Base-by-base conservation (phyloP, 805 yeast species). In the Hanseniaspora thailandica region DNA sequence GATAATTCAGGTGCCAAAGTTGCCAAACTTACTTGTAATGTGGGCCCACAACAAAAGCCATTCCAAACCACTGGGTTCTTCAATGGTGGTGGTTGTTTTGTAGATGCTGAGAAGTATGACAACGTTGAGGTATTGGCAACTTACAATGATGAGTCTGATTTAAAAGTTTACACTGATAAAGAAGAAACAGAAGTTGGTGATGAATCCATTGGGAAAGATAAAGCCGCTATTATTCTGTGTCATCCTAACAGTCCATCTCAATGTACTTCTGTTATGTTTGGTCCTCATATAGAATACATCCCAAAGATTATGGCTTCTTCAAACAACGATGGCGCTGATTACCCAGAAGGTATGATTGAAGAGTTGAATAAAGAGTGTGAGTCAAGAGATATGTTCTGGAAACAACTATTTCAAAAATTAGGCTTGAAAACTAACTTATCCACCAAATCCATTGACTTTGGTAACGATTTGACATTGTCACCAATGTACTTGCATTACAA, bases 51-150 rank as follows among this genome's bases (percentile, higher is more conserved):
- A 3, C 25, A 3, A 13, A 5, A 25, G 30, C 1, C 46, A 19
- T 69, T 38, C 47, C 48, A 39, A 31, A 44, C 47, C 2, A 25
- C 22, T 17, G 56, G 65, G 39, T 90, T 87, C 64, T 84, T 80
- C 65, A 89, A 93, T 60, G 99, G 99, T 5, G 99, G 98, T 30
- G 83, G 86, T 2, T 74, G 84, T 12, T 90, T 93, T 68, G 81
- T 82, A 12, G 83, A 86, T 63, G 89, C 95, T 0, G 76, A 77
- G 2, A 70, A 71, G 47, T 76, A 70, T 59, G 66, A 70, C 5
- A 74, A 77, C 45, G 87, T 84, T 2, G 83, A 85, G 57, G 76
- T 90, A 0, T 66, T 93, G 45, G 96, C 96, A 0, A 66, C 74
- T 4, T 93, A 85, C 62, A 45, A 46, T 4, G 55, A 53, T 17